A percentile compares a stretch with the other conserved stretches of the same genome.
Evolutionary conservation across 441 rosid genomes (phyloP).

Genomic region (Metrosideros polymorpha): DNA sequence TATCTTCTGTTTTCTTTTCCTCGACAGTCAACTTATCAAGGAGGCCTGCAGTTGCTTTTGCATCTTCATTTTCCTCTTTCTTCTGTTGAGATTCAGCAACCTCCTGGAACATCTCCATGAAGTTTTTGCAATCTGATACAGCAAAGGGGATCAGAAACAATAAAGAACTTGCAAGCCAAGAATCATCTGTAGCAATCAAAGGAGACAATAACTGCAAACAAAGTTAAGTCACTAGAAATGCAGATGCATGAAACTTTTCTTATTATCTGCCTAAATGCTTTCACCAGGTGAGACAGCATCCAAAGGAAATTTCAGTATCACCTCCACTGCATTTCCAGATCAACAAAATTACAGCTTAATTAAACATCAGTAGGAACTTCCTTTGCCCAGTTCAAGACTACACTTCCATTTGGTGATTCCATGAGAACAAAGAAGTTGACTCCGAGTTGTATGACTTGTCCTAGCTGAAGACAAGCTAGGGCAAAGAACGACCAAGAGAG

Average conservation of each 20-base stretch:
- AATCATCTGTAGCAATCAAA: background rate
- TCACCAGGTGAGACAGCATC: background rate
- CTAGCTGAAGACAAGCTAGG: background rate
- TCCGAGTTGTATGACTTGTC: background rate
- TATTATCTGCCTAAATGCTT: background rate
- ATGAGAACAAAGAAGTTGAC: background rate
- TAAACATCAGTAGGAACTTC: background rate
- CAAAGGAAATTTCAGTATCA: background rate
- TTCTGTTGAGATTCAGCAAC: conserved; percentile 11
- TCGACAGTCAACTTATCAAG: conserved; percentile 5
- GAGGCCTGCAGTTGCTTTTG: conserved; percentile 3
- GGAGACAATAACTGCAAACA: background rate
- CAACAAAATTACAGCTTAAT: background rate
- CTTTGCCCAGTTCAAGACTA: background rate
- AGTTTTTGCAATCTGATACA: conserved; percentile 8
- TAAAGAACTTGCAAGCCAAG: background rate
- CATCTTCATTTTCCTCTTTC: conserved; percentile 13
- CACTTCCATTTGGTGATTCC: background rate
- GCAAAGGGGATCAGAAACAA: background rate
- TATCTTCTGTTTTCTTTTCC: background rate
- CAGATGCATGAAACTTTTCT: background rate
- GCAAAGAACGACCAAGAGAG: background rate
- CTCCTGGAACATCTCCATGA: conserved; percentile 12
- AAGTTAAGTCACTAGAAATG: background rate
- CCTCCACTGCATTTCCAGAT: background rate